Percentiles rank a stretch among this genome's conserved stretches.
Conservation (phyloP, 2,329 filamentous ascomycete species). For the Thielaviopsis euricoi region DNA sequence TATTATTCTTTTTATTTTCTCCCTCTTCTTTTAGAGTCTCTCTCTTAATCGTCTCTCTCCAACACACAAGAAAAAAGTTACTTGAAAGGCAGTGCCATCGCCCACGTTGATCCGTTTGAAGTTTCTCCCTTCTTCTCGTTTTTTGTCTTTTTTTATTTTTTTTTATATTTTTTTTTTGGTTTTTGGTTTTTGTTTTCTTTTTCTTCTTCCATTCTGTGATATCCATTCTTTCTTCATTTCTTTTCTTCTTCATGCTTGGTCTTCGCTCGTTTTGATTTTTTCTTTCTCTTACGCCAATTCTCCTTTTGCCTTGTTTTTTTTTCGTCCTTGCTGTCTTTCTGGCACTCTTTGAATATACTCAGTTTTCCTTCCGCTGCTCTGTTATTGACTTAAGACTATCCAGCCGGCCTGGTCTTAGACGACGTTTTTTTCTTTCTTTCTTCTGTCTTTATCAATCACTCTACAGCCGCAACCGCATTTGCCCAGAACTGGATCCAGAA, state of each 20-base stretch:
- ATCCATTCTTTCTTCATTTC: slow-evolving; percentile 2
- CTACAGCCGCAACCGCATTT: neutral
- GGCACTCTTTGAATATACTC: neutral
- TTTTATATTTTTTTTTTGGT: slow-evolving; percentile 6
- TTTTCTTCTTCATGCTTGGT: slow-evolving; percentile 7
- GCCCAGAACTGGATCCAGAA: neutral
- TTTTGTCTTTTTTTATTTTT: slow-evolving; percentile 3
- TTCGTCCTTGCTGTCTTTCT: neutral
- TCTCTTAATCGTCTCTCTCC: neutral
- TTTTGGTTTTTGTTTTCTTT: slow-evolving; percentile 4
- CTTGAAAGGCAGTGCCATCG: slow-evolving; percentile 6
- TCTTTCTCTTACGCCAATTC: neutral
- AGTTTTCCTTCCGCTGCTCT: slow-evolving; percentile 1
- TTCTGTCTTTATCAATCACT: neutral
- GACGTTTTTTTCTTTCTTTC: neutral
- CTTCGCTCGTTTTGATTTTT: slow-evolving; percentile 1
- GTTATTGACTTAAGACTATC: slow-evolving; percentile 8
- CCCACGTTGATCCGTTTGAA: slow-evolving; percentile 1
- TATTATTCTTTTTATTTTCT: neutral
- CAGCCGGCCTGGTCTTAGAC: slow-evolving; percentile 10
- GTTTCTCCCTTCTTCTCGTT: neutral
- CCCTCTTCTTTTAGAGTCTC: neutral
- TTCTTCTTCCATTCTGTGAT: neutral
- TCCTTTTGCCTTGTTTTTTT: neutral
- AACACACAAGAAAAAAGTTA: neutral